Conservation (phyloP, 768 basidiomycete genomes). For the Phylloporus arenicola region DNA sequence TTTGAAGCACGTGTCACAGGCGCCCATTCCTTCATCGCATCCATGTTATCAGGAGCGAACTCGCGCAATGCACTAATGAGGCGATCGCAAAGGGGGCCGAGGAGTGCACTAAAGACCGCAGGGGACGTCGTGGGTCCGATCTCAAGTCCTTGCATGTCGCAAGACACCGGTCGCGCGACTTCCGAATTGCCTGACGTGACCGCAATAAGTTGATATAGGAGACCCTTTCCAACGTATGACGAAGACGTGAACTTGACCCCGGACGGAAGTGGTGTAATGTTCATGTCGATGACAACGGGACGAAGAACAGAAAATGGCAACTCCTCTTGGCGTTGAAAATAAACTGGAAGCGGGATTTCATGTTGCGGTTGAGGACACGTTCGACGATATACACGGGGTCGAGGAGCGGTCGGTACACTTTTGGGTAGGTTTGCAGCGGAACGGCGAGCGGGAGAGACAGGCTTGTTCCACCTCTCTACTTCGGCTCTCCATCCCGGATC, state of each 20-base stretch:
- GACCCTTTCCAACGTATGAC: conserved; percentile 57
- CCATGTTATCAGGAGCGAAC: conserved; percentile 22
- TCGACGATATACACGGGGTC: conserved; percentile 14
- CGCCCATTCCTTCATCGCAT: conserved; percentile 35
- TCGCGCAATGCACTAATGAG: conserved; percentile 37
- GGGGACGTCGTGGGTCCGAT: conserved; percentile 41
- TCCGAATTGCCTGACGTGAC: conserved; percentile 28
- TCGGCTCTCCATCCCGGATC: conserved; percentile 35
- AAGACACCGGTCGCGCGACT: conserved; percentile 25
- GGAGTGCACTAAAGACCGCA: conserved; percentile 39
- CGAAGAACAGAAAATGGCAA: conserved; percentile 5
- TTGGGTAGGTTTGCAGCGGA: conserved; percentile 3
- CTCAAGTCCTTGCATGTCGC: conserved; percentile 36
- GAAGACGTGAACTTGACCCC: conserved; percentile 47
- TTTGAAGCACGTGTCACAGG: conserved; percentile 36
- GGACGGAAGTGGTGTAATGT: conserved; percentile 43
- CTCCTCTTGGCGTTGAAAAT: conserved; percentile 12
- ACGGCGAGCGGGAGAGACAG: conserved; percentile 12
- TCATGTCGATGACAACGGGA: conserved; percentile 44
- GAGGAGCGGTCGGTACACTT: conserved; percentile 4
- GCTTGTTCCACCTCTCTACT: conserved; percentile 29
- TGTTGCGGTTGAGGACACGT: conserved; percentile 6
- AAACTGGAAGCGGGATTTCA: conserved; percentile 11
- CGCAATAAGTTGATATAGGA: conserved; percentile 53
- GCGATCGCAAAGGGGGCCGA: conserved; percentile 45